A percentile compares a stretch with the other conserved stretches of the same genome.
Evolutionary conservation across 768 basidiomycete species (phyloP).

Genomic region (Pleurotus eryngii): DNA sequence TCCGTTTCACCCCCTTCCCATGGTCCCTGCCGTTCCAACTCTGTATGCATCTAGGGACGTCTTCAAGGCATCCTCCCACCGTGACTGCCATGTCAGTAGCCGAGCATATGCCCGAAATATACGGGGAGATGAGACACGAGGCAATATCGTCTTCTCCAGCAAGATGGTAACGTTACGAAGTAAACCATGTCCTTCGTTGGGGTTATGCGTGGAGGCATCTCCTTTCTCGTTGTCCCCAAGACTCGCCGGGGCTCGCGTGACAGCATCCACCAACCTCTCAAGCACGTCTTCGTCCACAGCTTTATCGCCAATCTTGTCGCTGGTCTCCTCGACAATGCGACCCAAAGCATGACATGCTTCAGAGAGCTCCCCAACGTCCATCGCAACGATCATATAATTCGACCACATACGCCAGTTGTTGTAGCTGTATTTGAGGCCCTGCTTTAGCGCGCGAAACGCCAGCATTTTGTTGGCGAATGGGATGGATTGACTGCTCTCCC

Average conservation of each 20-base stretch:
- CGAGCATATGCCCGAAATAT: constrained; percentile 84
- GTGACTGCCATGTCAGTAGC: constrained; percentile 68
- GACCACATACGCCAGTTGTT: constrained; percentile 98
- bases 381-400: constrained; percentile 92
- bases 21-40: constrained; percentile 53
- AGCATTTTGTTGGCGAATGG: constrained; percentile 76
- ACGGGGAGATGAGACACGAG: constrained; percentile 73
- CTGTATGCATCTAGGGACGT: constrained; percentile 88
- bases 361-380: constrained; percentile 89
- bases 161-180: constrained; percentile 65
- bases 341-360: constrained; percentile 84
- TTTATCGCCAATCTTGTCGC: constrained; percentile 42
- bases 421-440: constrained; percentile 80
- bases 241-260: constrained; percentile 52
- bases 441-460: constrained; percentile 90
- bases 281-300: constrained; percentile 85
- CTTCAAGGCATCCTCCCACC: constrained; percentile 76
- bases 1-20: constrained; percentile 72
- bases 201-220: constrained; percentile 28
- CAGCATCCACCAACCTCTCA: constrained; percentile 85
- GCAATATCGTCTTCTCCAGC: constrained; percentile 76
- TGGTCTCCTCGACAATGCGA: constrained; percentile 78
- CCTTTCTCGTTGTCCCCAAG: constrained; percentile 28
- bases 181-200: constrained; percentile 69
- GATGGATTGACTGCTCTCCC: constrained; percentile 30